Conservation (phyloP, 2,329 filamentous ascomycete species). For the Pseudocercospora crystallina region DNA sequence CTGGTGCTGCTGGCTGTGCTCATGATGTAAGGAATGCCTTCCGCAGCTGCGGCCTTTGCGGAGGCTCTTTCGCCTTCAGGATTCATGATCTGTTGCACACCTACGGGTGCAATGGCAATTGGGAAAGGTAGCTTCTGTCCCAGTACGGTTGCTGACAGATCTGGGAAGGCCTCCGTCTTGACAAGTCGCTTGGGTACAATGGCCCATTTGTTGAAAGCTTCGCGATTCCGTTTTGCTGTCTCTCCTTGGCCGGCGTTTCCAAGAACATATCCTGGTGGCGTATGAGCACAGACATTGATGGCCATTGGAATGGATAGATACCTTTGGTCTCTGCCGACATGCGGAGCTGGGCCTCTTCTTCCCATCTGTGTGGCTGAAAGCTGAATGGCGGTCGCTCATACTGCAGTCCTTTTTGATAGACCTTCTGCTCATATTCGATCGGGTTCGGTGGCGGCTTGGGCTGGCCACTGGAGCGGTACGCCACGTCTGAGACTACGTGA, state of each 20-base stretch:
- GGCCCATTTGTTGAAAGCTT: constrained; percentile 17
- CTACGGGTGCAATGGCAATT: constrained; percentile 65
- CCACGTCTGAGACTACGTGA: constrained; percentile 2
- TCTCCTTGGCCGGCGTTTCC: constrained; percentile 36
- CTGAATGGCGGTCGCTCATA: constrained; percentile 37
- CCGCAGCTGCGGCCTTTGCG: constrained; percentile 59
- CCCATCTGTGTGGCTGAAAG: constrained; percentile 35
- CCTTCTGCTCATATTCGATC: constrained; percentile 32
- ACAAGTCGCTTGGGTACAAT: constrained; percentile 20
- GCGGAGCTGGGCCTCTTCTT: constrained; percentile 27
- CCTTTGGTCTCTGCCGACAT: constrained; percentile 32
- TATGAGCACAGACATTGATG: neutral
- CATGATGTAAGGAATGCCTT: constrained; percentile 65
- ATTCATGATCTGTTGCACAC: constrained; percentile 67
- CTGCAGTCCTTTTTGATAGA: constrained; percentile 35
- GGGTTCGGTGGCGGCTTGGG: constrained; percentile 12
- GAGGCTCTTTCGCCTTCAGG: constrained; percentile 62
- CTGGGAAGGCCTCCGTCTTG: constrained; percentile 12
- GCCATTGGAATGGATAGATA: neutral
- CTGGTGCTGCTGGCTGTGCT: constrained; percentile 63
- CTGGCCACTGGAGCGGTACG: constrained; percentile 1
- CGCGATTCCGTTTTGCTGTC: constrained; percentile 29
- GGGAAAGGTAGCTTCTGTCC: constrained; percentile 39
- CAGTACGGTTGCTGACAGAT: constrained; percentile 23
- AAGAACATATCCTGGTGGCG: constrained; percentile 33